Conservation (phyloP, 768 basidiomycete species). For the Hebeloma cylindrosporum region DNA sequence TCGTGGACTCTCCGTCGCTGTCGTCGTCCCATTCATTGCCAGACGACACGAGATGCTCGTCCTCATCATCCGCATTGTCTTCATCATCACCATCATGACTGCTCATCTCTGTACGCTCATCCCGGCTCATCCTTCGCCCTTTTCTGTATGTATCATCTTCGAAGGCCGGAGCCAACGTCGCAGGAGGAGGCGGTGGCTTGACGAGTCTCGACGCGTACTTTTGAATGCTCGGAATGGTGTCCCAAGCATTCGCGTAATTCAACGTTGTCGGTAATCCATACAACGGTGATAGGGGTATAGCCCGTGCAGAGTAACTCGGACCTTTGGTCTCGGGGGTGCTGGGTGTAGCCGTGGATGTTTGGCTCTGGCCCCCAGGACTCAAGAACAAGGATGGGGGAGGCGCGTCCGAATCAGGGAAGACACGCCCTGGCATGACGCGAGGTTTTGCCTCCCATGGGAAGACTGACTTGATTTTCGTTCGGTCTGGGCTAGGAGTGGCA, state of each 20-base stretch:
- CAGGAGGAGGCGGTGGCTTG: slow-evolving; percentile 44
- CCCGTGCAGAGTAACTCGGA: slow-evolving; percentile 19
- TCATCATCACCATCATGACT: slow-evolving; percentile 85
- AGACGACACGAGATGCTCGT: slow-evolving; percentile 33
- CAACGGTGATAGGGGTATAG: slow-evolving; percentile 40
- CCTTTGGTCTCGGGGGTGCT: slow-evolving; percentile 36
- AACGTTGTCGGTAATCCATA: slow-evolving; percentile 57
- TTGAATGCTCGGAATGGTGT: slow-evolving; percentile 76
- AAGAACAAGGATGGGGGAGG: slow-evolving; percentile 49
- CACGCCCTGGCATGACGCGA: slow-evolving; percentile 63
- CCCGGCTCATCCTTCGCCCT: slow-evolving; percentile 42
- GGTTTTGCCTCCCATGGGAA: slow-evolving; percentile 96
- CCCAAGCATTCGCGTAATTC: slow-evolving; percentile 83
- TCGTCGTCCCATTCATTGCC: slow-evolving; percentile 33
- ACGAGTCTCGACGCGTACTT: slow-evolving; percentile 66
- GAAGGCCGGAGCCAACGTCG: slow-evolving; percentile 47
- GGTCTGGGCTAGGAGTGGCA: slow-evolving; percentile 61
- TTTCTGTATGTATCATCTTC: slow-evolving; percentile 44
- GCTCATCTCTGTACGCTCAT: slow-evolving; percentile 59
- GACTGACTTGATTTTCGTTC: slow-evolving; percentile 66
- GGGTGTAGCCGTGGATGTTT: slow-evolving; percentile 35
- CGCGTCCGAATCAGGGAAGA: slow-evolving; percentile 68
- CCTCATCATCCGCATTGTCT: slow-evolving; percentile 66
- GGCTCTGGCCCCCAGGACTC: slow-evolving; percentile 35
- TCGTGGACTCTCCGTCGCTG: slow-evolving; percentile 36